Evolutionary conservation across 441 rosid genomes (phyloP).

Genomic region (Populus trichocarpa): DNA sequence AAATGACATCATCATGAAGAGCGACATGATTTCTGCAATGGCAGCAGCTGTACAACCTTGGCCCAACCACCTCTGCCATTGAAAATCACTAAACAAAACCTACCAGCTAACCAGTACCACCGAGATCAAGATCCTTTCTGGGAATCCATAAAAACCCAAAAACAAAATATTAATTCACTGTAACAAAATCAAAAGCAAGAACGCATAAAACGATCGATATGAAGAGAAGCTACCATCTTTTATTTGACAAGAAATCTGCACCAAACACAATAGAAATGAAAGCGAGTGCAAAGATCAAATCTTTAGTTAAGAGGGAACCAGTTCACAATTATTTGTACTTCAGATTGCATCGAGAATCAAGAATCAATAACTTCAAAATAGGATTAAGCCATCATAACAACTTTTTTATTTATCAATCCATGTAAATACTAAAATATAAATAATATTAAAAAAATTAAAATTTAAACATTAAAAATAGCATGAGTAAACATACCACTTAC

Average conservation of each 20-base stretch:
- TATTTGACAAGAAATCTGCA: slow-evolving; percentile 20
- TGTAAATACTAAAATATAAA: too few species aligned
- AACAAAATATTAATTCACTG: slow-evolving; percentile 5
- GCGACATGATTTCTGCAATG: slow-evolving; percentile 68
- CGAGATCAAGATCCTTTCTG: slow-evolving; percentile 12
- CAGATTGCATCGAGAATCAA: not conserved
- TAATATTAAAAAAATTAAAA: too few species aligned
- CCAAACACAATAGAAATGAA: slow-evolving; percentile 12
- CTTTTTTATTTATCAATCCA: too few species aligned
- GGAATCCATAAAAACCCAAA: slow-evolving; percentile 3
- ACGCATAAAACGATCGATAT: not conserved
- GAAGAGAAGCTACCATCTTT: slow-evolving; percentile 8
- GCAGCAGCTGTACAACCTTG: slow-evolving; percentile 65
- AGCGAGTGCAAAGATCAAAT: slow-evolving; percentile 13
- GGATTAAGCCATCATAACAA: too few species aligned
- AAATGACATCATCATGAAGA: slow-evolving; percentile 66
- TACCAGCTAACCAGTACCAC: slow-evolving; percentile 6
- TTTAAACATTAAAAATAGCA: too few species aligned
- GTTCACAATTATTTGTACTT: too few species aligned
- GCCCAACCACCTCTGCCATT: slow-evolving; percentile 55
- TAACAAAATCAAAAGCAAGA: slow-evolving; percentile 4
- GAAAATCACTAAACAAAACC: slow-evolving; percentile 14
- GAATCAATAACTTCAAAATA: not conserved
- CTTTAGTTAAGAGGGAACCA: not conserved
- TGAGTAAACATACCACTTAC: accelerated